Evolutionary conservation across 495 filamentous ascomycete genomes (phyloP), one percentile per base, ranked within the genome.

Genomic region (Penicillium verhagenii): DNA sequence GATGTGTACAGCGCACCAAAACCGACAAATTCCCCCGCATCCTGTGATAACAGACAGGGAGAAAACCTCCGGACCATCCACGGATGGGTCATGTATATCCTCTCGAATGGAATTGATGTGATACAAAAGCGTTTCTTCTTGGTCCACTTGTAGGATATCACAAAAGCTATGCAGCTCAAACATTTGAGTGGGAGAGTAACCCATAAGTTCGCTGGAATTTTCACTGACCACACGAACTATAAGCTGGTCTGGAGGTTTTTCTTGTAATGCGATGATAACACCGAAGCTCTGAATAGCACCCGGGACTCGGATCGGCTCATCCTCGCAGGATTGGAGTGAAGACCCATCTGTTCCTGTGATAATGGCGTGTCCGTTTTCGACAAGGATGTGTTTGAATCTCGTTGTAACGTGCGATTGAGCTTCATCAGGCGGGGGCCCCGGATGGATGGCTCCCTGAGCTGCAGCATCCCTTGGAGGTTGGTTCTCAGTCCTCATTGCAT

Each of bases 221-320:
- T 96, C 92, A 71, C 92, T 96, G 28, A 83, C 92, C 19, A 92
- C 77, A 46, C 90, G 82, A 11, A 96, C 90, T 9, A 79, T 59
- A 11, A 96, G 75, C 19, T 78, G 79, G 25, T 85, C 85, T 21
- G 87, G 87, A 0, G 74, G 63, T 40, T 87, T 79, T 63, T 96
- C 90, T 47, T 83, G 79, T 14, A 96, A 61, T 1, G 85, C 91
- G 21, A 97, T 58, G 42, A 96, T 72, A 3, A 88, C 72, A 4
- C 93, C 92, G 66, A 96, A 97, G 6, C 81, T 76, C 59, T 97
- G 92, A 1, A 96, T 76, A 16, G 92, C 90, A 16, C 92, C 92
- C 1, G 93, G 93, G 13, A 91, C 88, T 58, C 91, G 90, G 37
- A 96, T 96, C 1, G 93, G 91, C 60, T 96, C 93, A 67, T 97